Percentiles rank a stretch among this genome's conserved stretches.
Evolutionary conservation across 1,284 basidiomycete genomes (phyloP).

Genomic region (Ceratobasidium sp.): DNA sequence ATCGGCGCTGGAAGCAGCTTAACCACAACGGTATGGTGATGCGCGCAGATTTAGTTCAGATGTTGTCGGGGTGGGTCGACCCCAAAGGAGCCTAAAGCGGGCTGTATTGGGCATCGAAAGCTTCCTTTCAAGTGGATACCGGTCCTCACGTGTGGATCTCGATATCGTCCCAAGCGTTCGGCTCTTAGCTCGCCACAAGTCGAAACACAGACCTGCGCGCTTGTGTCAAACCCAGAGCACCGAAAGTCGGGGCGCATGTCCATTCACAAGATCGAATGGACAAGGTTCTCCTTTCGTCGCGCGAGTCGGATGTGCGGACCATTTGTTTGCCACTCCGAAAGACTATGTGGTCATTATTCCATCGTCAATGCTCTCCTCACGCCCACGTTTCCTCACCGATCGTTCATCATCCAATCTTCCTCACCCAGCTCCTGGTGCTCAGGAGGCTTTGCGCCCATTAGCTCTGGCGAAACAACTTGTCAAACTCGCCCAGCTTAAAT

Average conservation of each 20-base stretch:
- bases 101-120: slow-evolving; percentile 17
- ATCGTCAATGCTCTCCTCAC: slow-evolving; percentile 3
- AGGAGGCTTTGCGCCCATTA: slow-evolving; percentile 26
- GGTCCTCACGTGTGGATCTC: slow-evolving; percentile 19
- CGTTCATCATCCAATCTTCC: slow-evolving; percentile 37
- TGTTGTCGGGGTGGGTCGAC: slow-evolving; percentile 3
- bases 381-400: slow-evolving; percentile 39
- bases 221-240: slow-evolving; percentile 38
- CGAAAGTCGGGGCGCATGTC: slow-evolving; percentile 24
- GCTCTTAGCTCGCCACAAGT: slow-evolving; percentile 3
- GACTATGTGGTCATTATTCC: slow-evolving; percentile 24
- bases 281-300: slow-evolving; percentile 12
- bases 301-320: slow-evolving; percentile 37
- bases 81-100: slow-evolving; percentile 27
- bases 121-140: slow-evolving; percentile 15
- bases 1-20: slow-evolving; percentile 2
- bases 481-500: slow-evolving; percentile 36
- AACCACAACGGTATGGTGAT: slow-evolving; percentile 6
- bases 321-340: slow-evolving; percentile 43
- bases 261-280: slow-evolving; percentile 16
- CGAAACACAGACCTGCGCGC: slow-evolving; percentile 25
- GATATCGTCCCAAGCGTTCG: slow-evolving; percentile 12
- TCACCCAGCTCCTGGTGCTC: slow-evolving; percentile 34
- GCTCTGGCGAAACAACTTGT: slow-evolving; percentile 18
- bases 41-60: slow-evolving; percentile 23